These are phyloP conservation scores for Hevea brasiliensis DNA, from an alignment of 345 rosid genomes.

Conservation along the genomic window DNA sequence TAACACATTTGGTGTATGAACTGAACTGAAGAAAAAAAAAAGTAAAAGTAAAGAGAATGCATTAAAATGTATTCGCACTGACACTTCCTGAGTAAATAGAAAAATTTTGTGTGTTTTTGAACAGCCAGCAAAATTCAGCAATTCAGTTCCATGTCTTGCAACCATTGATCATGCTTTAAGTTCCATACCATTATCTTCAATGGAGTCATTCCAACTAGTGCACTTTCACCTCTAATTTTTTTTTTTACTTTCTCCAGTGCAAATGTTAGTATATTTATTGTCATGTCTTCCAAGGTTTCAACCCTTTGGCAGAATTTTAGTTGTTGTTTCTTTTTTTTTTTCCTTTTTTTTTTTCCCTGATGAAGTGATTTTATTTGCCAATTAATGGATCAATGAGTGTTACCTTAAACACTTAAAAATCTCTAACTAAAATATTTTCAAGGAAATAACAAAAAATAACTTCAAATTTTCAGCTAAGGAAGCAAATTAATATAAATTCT, in stretches of 20 bases:
- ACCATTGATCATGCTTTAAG: neutral
- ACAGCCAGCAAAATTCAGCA: neutral
- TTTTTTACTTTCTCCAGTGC: neutral
- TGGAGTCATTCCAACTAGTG: neutral
- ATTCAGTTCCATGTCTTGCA: neutral
- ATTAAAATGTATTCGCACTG: neutral
- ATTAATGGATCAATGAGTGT: neutral
- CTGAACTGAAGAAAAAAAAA: slow-evolving; percentile 55
- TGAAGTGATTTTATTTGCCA: neutral
- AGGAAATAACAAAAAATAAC: neutral
- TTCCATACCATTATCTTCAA: neutral
- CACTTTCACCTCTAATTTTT: neutral
- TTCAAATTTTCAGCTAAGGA: neutral
- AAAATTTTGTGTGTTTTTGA: neutral
- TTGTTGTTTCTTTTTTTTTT: neutral
- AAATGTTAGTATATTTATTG: neutral
- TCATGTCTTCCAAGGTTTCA: slow-evolving; percentile 1
- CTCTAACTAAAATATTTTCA: neutral
- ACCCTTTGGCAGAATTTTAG: neutral
- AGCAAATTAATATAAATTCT: neutral
- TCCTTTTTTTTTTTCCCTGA: neutral
- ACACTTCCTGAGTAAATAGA: neutral
- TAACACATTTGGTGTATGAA: slow-evolving; percentile 41
- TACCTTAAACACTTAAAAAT: neutral
- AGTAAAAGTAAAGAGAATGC: neutral